Evolutionary conservation across 2,329 filamentous ascomycete genomes (phyloP).

Genomic region (Zasmidium citrigriseum): DNA sequence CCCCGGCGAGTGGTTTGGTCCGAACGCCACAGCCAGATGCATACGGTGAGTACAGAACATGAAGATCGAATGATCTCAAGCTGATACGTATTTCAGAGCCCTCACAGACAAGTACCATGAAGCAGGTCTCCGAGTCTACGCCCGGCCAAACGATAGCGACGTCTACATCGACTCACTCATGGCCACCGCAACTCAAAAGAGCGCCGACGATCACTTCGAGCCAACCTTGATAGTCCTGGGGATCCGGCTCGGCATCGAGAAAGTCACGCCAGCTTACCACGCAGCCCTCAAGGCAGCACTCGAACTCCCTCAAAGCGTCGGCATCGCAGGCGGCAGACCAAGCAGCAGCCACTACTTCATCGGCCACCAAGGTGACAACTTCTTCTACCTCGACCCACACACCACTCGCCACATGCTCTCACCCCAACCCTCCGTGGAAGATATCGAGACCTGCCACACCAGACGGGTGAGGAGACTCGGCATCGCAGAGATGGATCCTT

Average conservation of each 20-base stretch:
- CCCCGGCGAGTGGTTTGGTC: conserved; percentile 97
- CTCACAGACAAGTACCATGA: conserved; percentile 67
- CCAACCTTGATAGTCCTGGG: conserved; percentile 89
- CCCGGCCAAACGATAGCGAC: conserved; percentile 85
- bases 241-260: conserved; percentile 87
- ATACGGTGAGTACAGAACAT: conserved; percentile 69
- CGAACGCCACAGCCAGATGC: conserved; percentile 91
- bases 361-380: conserved; percentile 70
- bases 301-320: conserved; percentile 88
- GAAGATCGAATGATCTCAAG: conserved; percentile 17
- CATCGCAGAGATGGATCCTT: conserved; percentile 92
- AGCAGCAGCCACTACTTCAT: conserved; percentile 84
- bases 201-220: conserved; percentile 65
- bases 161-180: conserved; percentile 90
- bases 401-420: conserved; percentile 75
- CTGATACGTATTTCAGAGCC: conserved; percentile 58
- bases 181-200: conserved; percentile 64
- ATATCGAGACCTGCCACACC: conserved; percentile 84
- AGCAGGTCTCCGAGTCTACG: conserved; percentile 74
- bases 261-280: conserved; percentile 93
- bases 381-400: conserved; percentile 97
- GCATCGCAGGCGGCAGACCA: conserved; percentile 91
- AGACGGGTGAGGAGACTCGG: conserved; percentile 78
- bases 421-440: conserved; percentile 60
- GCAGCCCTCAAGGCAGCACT: conserved; percentile 84